These are phyloP conservation scores for Kondoa malvinella DNA, from an alignment of 768 basidiomycete species.

Conservation along the genomic window DNA sequence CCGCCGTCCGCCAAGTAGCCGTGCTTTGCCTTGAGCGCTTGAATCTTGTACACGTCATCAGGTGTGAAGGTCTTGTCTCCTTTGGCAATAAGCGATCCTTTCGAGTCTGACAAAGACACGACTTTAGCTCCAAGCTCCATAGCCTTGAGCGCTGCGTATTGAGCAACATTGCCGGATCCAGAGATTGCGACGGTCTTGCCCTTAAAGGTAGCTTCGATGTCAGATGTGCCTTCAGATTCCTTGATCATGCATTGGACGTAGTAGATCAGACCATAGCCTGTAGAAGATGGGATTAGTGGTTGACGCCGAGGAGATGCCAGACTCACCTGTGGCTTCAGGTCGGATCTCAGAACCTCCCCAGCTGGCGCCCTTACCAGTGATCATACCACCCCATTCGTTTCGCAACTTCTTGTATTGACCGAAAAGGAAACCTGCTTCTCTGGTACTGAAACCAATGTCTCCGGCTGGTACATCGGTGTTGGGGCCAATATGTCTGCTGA, in stretches of 20 bases:
- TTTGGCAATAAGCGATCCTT: constrained; percentile 45
- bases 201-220: constrained; percentile 40
- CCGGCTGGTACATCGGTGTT: constrained; percentile 62
- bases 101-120: constrained; percentile 56
- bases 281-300: constrained; percentile 22
- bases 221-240: constrained; percentile 44
- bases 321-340: constrained; percentile 53
- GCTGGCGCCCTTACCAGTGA: constrained; percentile 52
- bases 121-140: constrained; percentile 58
- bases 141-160: constrained; percentile 48
- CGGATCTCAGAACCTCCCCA: constrained; percentile 57
- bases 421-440: constrained; percentile 60
- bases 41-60: constrained; percentile 42
- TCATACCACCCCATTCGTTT: constrained; percentile 51
- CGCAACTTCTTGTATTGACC: constrained; percentile 58
- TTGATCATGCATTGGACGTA: constrained; percentile 51
- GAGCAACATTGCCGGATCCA: constrained; percentile 58
- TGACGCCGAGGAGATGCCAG: too few relatives aligned
- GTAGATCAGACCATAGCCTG: constrained; percentile 59
- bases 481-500: constrained; percentile 36
- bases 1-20: constrained; percentile 23
- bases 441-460: constrained; percentile 53
- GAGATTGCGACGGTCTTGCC: constrained; percentile 37
- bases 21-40: constrained; percentile 40
- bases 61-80: constrained; percentile 44